phyloP scores from a whole-genome alignment of 2,329 filamentous ascomycete species.

The Aspergillus neoniger region DNA sequence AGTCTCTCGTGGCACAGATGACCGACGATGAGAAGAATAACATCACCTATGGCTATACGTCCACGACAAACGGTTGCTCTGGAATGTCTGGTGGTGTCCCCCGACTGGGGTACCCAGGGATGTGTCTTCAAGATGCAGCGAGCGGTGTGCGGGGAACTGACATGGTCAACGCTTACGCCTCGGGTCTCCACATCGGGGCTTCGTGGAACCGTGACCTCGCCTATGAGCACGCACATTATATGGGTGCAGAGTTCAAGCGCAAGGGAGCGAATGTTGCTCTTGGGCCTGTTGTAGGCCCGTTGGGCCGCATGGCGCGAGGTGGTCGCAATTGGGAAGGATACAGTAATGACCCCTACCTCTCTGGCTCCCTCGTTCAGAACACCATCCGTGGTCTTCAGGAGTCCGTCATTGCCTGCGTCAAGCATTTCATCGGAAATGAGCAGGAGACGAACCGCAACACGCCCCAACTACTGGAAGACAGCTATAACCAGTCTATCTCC shows the following conservation, averaged over 20 bases:
- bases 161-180: constrained; percentile 47
- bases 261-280: constrained; percentile 48
- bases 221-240: constrained; percentile 53
- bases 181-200: constrained; percentile 44
- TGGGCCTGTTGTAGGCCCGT: constrained; percentile 44
- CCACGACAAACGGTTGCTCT: constrained; percentile 12
- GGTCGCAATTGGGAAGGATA: constrained; percentile 52
- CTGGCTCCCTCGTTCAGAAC: constrained; percentile 37
- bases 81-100: constrained; percentile 10
- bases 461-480: constrained; percentile 35
- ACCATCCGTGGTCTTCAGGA: constrained; percentile 47
- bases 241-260: constrained; percentile 60
- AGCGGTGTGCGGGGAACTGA: constrained; percentile 31
- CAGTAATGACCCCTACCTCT: constrained; percentile 44
- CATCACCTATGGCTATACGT: constrained; percentile 11
- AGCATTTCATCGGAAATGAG: constrained; percentile 64
- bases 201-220: constrained; percentile 59
- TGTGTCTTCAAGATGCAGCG: constrained; percentile 18
- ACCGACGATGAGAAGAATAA: constrained; percentile 19
- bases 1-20: constrained; percentile 13
- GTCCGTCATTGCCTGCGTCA: constrained; percentile 43
- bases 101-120: constrained; percentile 11
- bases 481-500: constrained; percentile 50
- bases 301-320: constrained; percentile 44
- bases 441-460: constrained; percentile 50